Percentiles rank a stretch among this genome's conserved stretches.
Conservation (phyloP, 176 grass and related monocot genomes). For the Echinochloa phyllopogon region DNA sequence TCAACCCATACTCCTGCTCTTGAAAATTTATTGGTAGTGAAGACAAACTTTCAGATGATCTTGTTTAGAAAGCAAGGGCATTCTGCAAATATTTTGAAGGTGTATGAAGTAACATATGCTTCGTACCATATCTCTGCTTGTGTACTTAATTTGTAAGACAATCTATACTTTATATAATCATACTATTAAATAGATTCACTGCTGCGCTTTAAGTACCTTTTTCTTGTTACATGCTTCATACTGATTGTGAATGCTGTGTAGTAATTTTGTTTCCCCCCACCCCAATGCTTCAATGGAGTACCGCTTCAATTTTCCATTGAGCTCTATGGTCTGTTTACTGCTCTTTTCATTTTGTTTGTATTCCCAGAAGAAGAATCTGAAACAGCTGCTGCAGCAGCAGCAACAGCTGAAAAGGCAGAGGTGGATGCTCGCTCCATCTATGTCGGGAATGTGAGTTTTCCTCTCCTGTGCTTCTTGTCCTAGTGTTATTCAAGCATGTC, state of each 20-base stretch:
- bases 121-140: background rate
- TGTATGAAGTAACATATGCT: background rate
- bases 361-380: conserved; percentile 42
- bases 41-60: background rate
- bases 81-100: background rate
- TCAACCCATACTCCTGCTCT: background rate
- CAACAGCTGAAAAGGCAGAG: conserved; percentile 63
- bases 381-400: conserved; percentile 34
- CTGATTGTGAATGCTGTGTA: background rate
- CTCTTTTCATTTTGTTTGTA: conserved; percentile 5
- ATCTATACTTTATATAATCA: background rate
- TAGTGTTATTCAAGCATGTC: conserved; percentile 13
- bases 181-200: background rate
- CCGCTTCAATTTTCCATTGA: background rate
- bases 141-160: background rate
- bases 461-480: conserved; percentile 28
- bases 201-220: conserved; percentile 3
- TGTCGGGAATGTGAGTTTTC: conserved; percentile 82
- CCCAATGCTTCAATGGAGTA: background rate
- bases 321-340: background rate
- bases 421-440: conserved; percentile 81
- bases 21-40: background rate
- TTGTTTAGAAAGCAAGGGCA: background rate
- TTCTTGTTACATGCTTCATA: background rate
- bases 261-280: background rate